Evolutionary conservation across 495 filamentous ascomycete genomes (phyloP), one percentile per base, ranked within the genome.

Genomic region (Penicillium bialowiezense): DNA sequence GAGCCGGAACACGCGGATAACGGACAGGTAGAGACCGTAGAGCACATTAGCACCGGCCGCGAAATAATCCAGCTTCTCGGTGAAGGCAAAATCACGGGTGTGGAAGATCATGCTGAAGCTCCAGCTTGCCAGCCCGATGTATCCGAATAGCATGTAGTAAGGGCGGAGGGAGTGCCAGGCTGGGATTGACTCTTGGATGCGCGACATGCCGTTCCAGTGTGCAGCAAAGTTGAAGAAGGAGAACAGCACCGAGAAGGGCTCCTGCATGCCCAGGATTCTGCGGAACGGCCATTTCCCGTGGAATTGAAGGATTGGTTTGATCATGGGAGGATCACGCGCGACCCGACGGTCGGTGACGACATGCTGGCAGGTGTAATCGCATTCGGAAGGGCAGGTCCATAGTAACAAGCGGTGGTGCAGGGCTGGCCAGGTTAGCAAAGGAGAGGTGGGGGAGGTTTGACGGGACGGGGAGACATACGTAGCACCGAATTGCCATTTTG

Each of bases 211-310:
- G 47, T 82, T 64, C 63, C 85, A 83, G 71, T 98, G 93, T n/a
- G 90, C 93, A 21, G 82, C 75, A 51, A 91, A 82, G 72, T 98
- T 97, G 58, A 95, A 73, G 41, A 92, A 74, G 55, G 89, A 93
- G 79, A 97, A 98, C 52, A 97, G 73, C 45, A 97, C 93, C 26
- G 83, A 88, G 69, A 88, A 89, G 51, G 91, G 90, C 73, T 98
- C 93, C 72, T 98, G 93, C 72, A 96, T 84, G 58, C 93, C 93
- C 14, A 95, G 68, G 51, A 96, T 75, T 50, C 93, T 85, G 54
- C 80, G 74, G 76, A 98, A 98, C 23, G 93, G 93, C 93, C 93
- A 98, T 81, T 98, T 98, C n/a, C 95, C 93, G 74, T 98, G 91
- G 76, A 88, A 98, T 73, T 98, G 93, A 32, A 91, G 83, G 21